Conservation (phyloP, 2,329 filamentous ascomycete genomes). For the Xylaria arbuscula region DNA sequence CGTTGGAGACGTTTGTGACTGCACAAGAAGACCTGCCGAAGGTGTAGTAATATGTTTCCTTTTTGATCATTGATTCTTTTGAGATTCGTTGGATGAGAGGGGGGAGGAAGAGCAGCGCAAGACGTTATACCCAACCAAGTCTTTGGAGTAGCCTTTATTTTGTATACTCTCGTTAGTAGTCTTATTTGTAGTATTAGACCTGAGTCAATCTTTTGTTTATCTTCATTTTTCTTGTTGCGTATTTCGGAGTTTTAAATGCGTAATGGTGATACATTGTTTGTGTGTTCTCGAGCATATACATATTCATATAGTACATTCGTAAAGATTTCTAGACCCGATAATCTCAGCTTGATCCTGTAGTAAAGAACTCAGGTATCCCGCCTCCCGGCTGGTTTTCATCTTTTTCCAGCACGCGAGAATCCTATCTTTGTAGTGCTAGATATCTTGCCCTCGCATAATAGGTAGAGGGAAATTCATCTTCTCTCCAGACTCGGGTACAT, state of each 20-base stretch:
- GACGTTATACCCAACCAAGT: conserved; percentile 31
- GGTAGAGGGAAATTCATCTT: background rate
- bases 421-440: background rate
- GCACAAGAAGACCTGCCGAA: conserved; percentile 59
- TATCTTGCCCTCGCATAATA: background rate
- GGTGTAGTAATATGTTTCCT: conserved; percentile 11
- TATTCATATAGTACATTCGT: conserved; percentile 28
- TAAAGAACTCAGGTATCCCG: background rate
- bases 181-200: conserved; percentile 1
- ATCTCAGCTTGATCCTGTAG: background rate
- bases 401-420: background rate
- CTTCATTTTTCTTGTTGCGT: background rate
- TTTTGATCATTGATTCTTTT: background rate
- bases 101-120: conserved; percentile 11
- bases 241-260: background rate
- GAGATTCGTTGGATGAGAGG: background rate
- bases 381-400: background rate
- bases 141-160: conserved; percentile 35
- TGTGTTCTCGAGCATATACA: conserved; percentile 9
- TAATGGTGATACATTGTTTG: conserved; percentile 27
- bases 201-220: background rate
- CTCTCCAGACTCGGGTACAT: background rate
- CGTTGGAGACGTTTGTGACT: conserved; percentile 66
- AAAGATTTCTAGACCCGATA: background rate
- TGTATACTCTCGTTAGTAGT: conserved; percentile 31